These are phyloP conservation scores for Macadamia tetraphylla DNA, from an alignment of 164 flowering plant species.

Conservation along the genomic window DNA sequence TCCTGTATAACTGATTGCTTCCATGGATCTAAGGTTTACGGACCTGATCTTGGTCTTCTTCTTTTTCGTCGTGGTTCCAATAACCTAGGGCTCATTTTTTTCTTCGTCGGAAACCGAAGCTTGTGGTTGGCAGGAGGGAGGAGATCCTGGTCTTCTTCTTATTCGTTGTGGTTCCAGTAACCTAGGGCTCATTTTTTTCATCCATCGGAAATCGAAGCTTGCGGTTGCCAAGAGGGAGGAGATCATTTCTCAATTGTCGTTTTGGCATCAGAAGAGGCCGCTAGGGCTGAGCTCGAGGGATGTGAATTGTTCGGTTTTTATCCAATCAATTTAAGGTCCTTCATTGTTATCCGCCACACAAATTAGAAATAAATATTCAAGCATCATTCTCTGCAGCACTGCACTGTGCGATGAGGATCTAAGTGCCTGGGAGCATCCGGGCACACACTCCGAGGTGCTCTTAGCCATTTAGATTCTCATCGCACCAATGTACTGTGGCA, in stretches of 20 bases:
- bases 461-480: no score
- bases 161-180: conserved; percentile 22
- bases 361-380: no score
- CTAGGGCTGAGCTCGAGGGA: no score
- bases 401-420: no score
- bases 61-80: conserved; percentile 20
- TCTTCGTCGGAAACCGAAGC: conserved; percentile 58
- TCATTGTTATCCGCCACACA: no score
- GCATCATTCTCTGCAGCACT: no score
- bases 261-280: no score
- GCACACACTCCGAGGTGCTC: no score
- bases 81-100: conserved; percentile 25
- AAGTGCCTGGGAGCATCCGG: no score
- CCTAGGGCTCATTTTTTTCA: conserved; percentile 27
- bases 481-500: no score
- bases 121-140: conserved; percentile 39
- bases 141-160: conserved; percentile 43
- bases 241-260: conserved; percentile 33
- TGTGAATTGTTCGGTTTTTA: no score
- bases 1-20: conserved; percentile 55
- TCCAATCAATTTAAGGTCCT: no score
- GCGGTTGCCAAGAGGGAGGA: conserved; percentile 51
- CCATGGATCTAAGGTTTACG: conserved; percentile 61
- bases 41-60: conserved; percentile 26
- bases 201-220: conserved; percentile 55